A percentile compares a stretch with the other conserved stretches of the same genome.
Conservation (phyloP, 768 basidiomycete species). For the Termitomyces sp. region DNA sequence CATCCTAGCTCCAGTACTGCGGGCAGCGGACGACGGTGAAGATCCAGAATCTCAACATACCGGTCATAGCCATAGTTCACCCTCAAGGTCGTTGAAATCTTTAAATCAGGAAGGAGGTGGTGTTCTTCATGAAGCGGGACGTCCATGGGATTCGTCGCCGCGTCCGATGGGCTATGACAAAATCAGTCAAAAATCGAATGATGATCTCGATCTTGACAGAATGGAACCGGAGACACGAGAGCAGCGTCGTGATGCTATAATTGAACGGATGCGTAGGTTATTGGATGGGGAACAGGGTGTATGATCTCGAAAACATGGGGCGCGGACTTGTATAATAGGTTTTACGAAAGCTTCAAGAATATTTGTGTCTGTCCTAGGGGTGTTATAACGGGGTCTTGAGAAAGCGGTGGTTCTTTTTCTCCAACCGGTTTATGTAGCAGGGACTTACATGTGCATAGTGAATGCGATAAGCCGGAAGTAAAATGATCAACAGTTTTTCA, state of each 20-base stretch:
- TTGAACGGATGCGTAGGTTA: slow-evolving; percentile 9
- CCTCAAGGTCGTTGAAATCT: not conserved
- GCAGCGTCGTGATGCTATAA: slow-evolving; percentile 5
- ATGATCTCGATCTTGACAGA: not conserved
- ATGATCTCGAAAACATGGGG: not conserved
- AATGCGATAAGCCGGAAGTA: too few species aligned
- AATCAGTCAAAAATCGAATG: not conserved
- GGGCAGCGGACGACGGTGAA: not conserved
- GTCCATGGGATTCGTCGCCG: not conserved
- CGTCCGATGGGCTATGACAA: not conserved
- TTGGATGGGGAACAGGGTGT: slow-evolving; percentile 2
- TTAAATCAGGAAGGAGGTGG: not conserved
- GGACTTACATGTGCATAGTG: too few species aligned
- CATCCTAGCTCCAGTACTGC: not conserved
- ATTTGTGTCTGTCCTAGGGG: too few species aligned
- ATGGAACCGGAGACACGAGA: slow-evolving; percentile 3
- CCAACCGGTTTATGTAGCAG: not conserved
- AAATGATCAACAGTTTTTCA: too few species aligned
- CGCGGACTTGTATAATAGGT: not conserved
- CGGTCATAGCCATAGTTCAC: not conserved
- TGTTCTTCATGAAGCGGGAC: not conserved
- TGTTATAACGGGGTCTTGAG: not conserved
- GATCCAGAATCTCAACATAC: not conserved
- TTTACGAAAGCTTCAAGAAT: not conserved
- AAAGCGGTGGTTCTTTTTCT: too few species aligned